Evolutionary conservation across 768 basidiomycete species (phyloP), one percentile per base, ranked within the genome.

Genomic region (Astraeus odoratus): DNA sequence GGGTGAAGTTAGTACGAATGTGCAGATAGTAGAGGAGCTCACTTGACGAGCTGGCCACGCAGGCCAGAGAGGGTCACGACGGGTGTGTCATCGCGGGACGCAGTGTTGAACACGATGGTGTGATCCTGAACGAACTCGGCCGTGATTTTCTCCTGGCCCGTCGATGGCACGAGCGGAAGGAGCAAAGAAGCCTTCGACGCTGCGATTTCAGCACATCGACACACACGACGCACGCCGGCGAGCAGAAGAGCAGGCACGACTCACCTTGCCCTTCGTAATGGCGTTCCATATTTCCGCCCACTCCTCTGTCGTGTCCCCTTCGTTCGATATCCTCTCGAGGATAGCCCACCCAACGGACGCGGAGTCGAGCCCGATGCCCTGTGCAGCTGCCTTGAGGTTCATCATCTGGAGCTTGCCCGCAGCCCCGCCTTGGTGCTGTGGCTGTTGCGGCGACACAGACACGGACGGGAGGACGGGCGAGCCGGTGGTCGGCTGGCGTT

Each of bases 71-170:
- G 66, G 0, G 90, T 90, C 3, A 91, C 74, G 10, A 91, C 62
- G 25, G 76, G 74, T 4, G 76, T 70, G 38, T 69, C 60, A 27
- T 69, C 68, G 35, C 55, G 58, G 19, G 71, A 66, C 1, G 75
- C 67, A 13, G 70, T 70, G 42, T 86, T 79, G 53, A 74, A 80
- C 25, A 91, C 71, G 24, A 79, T 67, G 45, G 95, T 63, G 59
- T 99, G 95, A 56, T 96, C 92, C 57, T 78, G 80, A 24, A 96
- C 68, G 46, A 93, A 81, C 3, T 90, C 84, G 0, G 80, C 65
- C 0, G 84, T 85, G 42, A 91, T 72, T 39, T 69, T 69, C 15
- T 78, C 75, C 16, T 75, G 68, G 12, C 71, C 60, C 3, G 75
- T 68, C 5, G 68, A 58, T 36, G 74, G 70, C 40, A 87, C 84